Evolutionary conservation across 305 asterid species (phyloP).

Genomic region (Rubia peregrina): DNA sequence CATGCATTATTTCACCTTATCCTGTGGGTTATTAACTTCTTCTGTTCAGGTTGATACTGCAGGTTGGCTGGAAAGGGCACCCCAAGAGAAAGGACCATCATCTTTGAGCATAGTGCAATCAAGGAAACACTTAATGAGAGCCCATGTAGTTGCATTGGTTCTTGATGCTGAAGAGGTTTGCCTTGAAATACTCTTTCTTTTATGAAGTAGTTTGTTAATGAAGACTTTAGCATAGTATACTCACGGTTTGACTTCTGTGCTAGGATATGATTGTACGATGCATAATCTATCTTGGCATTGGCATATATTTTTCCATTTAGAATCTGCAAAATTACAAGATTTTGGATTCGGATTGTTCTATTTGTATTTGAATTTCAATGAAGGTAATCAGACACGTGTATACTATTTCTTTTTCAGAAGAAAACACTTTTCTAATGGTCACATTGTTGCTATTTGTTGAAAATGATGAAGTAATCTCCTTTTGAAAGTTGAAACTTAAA

Average conservation of each 20-base stretch:
- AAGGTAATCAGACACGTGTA: not conserved
- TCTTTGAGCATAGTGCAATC: conserved; percentile 84
- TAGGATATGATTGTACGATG: not conserved
- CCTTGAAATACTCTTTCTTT: not conserved
- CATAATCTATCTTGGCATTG: not conserved
- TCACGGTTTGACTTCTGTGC: not conserved
- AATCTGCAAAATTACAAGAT: not conserved
- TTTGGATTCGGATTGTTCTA: not conserved
- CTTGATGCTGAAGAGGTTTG: conserved; percentile 94
- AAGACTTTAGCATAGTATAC: not conserved
- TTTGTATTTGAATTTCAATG: not conserved
- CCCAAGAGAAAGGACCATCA: conserved; percentile 88
- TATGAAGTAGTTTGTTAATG: not conserved
- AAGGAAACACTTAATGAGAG: conserved; percentile 94
- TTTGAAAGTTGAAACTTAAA: not conserved
- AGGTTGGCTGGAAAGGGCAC: conserved; percentile 95
- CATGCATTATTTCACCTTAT: not conserved
- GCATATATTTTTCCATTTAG: not conserved
- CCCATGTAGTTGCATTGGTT: conserved; percentile 87
- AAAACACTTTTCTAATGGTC: not conserved
- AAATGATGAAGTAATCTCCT: not conserved
- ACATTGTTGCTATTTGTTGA: not conserved
- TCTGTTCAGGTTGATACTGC: conserved; percentile 84
- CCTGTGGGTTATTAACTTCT: conserved; percentile 13
- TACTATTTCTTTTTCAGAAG: not conserved